A percentile compares a stretch with the other conserved stretches of the same genome.
Conservation (phyloP, 495 filamentous ascomycete genomes). For the Filosporella fistucella region DNA sequence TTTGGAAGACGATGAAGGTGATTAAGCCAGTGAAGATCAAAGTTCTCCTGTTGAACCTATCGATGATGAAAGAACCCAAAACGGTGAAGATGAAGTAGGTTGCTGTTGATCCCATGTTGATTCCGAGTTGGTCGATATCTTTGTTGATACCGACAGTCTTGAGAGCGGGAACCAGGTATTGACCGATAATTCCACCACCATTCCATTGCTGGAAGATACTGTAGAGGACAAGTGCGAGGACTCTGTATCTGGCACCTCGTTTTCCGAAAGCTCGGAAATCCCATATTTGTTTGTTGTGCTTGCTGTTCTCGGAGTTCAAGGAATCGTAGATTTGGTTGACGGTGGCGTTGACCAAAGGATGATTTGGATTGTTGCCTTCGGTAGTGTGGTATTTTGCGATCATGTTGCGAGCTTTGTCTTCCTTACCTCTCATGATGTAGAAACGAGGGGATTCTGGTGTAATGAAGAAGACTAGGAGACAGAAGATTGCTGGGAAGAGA, state of each 20-base stretch:
- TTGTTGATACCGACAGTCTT: slow-evolving; percentile 30
- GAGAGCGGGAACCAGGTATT: slow-evolving; percentile 35
- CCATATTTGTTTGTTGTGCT: slow-evolving; percentile 29
- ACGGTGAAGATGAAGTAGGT: slow-evolving; percentile 38
- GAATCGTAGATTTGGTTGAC: slow-evolving; percentile 39
- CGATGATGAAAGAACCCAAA: slow-evolving; percentile 32
- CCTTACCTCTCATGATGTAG: slow-evolving; percentile 33
- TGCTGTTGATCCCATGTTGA: slow-evolving; percentile 34
- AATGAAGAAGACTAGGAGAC: slow-evolving; percentile 30
- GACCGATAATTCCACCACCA: slow-evolving; percentile 37
- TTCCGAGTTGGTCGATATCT: slow-evolving; percentile 29
- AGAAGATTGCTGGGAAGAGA: slow-evolving; percentile 38
- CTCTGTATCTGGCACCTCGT: slow-evolving; percentile 29
- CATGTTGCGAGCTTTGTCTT: slow-evolving; percentile 30
- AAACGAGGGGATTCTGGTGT: slow-evolving; percentile 39
- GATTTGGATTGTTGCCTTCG: slow-evolving; percentile 27
- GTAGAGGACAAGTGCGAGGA: slow-evolving; percentile 35
- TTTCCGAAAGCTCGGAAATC: slow-evolving; percentile 37
- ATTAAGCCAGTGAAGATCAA: slow-evolving; percentile 33
- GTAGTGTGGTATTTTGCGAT: slow-evolving; percentile 36
- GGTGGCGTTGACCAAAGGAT: slow-evolving; percentile 35
- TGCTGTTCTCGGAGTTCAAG: slow-evolving; percentile 26
- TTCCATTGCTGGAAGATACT: slow-evolving; percentile 42
- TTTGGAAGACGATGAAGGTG: slow-evolving; percentile 35
- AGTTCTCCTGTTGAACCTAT: slow-evolving; percentile 28